Percentiles rank a stretch among this genome's conserved stretches.
Conservation (phyloP, 441 rosid species). For the Daphne laureola region DNA sequence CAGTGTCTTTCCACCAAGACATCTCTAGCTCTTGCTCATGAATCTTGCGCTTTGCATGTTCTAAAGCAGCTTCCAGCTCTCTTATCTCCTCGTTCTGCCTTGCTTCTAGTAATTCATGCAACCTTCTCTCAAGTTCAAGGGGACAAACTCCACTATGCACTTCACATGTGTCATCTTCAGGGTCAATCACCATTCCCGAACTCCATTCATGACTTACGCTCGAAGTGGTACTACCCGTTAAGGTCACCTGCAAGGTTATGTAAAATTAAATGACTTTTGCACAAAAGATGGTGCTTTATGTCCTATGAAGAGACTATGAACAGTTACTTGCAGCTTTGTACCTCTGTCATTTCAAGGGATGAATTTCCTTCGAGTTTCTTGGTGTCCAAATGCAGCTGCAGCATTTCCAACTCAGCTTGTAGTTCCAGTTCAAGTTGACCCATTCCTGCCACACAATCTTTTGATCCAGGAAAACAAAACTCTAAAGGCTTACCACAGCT, state of each 20-base stretch:
- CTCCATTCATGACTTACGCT: constrained; percentile 16
- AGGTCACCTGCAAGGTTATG: not conserved
- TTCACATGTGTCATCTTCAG: constrained; percentile 21
- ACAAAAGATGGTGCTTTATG: no score
- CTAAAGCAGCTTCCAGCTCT: constrained; percentile 59
- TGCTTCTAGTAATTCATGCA: constrained; percentile 54
- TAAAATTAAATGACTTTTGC: not conserved
- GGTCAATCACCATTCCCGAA: constrained; percentile 38
- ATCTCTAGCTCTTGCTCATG: constrained; percentile 54
- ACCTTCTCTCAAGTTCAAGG: constrained; percentile 51
- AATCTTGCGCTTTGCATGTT: constrained; percentile 33
- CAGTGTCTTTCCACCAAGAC: constrained; percentile 78
- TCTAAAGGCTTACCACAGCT: constrained; percentile 28
- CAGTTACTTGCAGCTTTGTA: constrained; percentile 6
- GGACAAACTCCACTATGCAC: constrained; percentile 46
- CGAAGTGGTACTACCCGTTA: constrained; percentile 9
- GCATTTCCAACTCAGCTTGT: constrained; percentile 53
- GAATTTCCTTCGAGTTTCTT: constrained; percentile 20
- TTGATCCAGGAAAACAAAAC: constrained; percentile 20
- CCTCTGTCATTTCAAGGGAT: constrained; percentile 23
- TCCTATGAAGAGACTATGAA: not conserved
- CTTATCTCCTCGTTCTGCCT: constrained; percentile 63
- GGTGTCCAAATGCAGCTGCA: constrained; percentile 45
- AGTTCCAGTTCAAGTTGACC: constrained; percentile 73
- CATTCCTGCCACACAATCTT: constrained; percentile 35